Conservation (phyloP, 2,329 filamentous ascomycete genomes). For the Fusarium torulosum region DNA sequence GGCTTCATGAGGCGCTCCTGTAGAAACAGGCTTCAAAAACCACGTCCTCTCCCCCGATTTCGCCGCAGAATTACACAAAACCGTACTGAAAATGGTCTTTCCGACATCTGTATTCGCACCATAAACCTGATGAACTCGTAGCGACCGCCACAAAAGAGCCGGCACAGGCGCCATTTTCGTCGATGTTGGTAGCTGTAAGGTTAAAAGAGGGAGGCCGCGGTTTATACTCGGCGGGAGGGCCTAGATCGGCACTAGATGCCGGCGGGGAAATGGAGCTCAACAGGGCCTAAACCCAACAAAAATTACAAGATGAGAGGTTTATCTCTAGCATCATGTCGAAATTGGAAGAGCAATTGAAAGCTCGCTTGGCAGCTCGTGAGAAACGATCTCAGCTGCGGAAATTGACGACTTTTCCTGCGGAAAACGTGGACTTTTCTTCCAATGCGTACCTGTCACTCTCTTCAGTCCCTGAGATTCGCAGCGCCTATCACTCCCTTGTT, state of each 20-base stretch:
- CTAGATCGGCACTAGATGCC: not conserved
- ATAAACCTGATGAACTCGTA: conserved; percentile 80
- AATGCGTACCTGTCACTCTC: conserved; percentile 85
- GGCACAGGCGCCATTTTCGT: conserved; percentile 62
- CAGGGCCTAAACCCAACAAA: conserved; percentile 32
- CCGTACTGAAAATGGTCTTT: conserved; percentile 83
- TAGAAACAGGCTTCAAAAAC: conserved; percentile 87
- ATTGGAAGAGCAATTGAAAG: conserved; percentile 49
- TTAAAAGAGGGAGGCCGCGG: conserved; percentile 1
- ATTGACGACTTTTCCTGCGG: conserved; percentile 70
- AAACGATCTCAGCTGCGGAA: conserved; percentile 57
- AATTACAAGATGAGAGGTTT: too few relatives aligned
- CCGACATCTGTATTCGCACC: conserved; percentile 88
- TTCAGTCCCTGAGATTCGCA: conserved; percentile 61
- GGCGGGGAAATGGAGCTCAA: conserved; percentile 25
- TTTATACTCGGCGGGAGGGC: conserved; percentile 23
- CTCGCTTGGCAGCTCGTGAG: conserved; percentile 49
- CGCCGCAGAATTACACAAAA: conserved; percentile 74
- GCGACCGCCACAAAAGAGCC: conserved; percentile 74
- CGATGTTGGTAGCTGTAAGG: not conserved
- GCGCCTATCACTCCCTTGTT: conserved; percentile 69
- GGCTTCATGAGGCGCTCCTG: conserved; percentile 75
- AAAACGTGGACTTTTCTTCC: conserved; percentile 81
- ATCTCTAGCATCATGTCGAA: conserved; percentile 14
- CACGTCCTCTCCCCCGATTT: conserved; percentile 63